Conservation (phyloP, 202 grass and related monocot species). For the Panicum hallii region DNA sequence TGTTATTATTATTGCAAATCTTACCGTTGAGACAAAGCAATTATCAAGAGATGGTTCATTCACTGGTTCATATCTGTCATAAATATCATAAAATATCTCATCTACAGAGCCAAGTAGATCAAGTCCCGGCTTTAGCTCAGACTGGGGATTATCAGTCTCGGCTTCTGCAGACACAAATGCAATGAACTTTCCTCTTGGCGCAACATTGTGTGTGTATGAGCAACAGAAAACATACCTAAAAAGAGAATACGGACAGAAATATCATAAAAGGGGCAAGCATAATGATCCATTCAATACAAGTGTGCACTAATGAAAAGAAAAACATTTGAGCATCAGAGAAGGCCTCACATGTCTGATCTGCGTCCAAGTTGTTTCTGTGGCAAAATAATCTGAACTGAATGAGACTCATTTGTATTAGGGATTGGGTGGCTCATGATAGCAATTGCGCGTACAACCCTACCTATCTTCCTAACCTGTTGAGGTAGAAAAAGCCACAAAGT, state of each 20-base stretch:
- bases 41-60: constrained; percentile 83
- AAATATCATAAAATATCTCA: constrained; percentile 87
- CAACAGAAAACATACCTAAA: constrained; percentile 93
- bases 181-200: constrained; percentile 91
- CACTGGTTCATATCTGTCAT: constrained; percentile 84
- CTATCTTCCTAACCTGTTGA: constrained; percentile 80
- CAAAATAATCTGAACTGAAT: constrained; percentile 91
- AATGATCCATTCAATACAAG: neutral
- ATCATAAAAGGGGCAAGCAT: constrained; percentile 24
- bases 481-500: neutral
- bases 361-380: constrained; percentile 95
- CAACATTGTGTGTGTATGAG: constrained; percentile 90
- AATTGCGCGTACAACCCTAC: constrained; percentile 82
- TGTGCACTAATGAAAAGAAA: constrained; percentile 22
- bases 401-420: constrained; percentile 83
- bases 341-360: constrained; percentile 85
- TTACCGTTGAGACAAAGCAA: constrained; percentile 90
- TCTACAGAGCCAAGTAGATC: constrained; percentile 84
- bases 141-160: constrained; percentile 67
- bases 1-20: constrained; percentile 10
- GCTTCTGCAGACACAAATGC: constrained; percentile 89
- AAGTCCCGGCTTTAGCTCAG: constrained; percentile 76
- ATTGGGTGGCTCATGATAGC: constrained; percentile 96
- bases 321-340: constrained; percentile 33
- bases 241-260: constrained; percentile 35